Conservation (phyloP, 345 rosid species). For the Theobroma cacao region DNA sequence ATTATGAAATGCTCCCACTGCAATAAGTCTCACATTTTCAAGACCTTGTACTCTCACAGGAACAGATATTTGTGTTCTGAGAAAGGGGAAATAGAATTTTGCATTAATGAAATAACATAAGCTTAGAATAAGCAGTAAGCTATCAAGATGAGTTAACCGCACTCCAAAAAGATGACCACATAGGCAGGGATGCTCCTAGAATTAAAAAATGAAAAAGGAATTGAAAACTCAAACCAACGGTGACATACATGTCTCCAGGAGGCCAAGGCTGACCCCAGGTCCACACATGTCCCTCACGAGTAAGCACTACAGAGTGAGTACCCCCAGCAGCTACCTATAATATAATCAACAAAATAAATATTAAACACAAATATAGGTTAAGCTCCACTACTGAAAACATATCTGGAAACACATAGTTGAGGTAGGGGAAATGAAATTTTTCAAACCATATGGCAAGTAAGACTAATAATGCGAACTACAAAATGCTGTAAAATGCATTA, state of each 20-base stretch:
- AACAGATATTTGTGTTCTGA: conserved; percentile 93
- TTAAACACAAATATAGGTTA: conserved; percentile 8
- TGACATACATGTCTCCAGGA: conserved; percentile 93
- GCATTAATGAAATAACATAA: neutral
- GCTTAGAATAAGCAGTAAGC: neutral
- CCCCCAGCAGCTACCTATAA: conserved; percentile 98
- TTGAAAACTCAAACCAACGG: neutral
- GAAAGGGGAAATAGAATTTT: neutral
- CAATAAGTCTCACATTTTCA: conserved; percentile 76
- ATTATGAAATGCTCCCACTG: conserved; percentile 99
- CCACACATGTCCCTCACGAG: conserved; percentile 91
- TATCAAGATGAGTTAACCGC: neutral
- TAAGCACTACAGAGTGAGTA: conserved; percentile 96
- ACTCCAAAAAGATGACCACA: neutral
- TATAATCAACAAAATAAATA: conserved; percentile 14
- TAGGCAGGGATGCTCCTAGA: neutral
- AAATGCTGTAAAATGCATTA: neutral
- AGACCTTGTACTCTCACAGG: conserved; percentile 99
- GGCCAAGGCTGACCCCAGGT: conserved; percentile 99
- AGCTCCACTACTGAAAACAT: neutral
- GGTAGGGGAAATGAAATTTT: neutral
- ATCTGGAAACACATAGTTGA: neutral
- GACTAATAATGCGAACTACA: neutral
- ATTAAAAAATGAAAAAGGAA: neutral
- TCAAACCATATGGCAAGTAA: neutral